A percentile compares a stretch with the other conserved stretches of the same genome.
Evolutionary conservation across 2,329 filamentous ascomycete genomes (phyloP).

Genomic region (Tricladium varicosporioides): DNA sequence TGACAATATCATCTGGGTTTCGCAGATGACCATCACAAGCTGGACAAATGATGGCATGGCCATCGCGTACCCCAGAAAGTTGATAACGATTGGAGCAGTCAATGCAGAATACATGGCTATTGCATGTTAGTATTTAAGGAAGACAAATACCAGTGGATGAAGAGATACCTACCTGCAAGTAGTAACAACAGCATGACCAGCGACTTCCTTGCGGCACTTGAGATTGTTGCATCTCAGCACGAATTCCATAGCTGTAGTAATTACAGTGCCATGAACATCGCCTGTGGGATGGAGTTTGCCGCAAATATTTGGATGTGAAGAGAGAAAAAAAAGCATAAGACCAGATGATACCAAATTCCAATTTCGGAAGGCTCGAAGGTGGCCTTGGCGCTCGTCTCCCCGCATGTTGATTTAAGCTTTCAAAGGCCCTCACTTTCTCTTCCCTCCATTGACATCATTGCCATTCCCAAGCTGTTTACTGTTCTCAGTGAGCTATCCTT

Average conservation of each 20-base stretch:
- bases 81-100: conserved; percentile 67
- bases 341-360: too few species aligned
- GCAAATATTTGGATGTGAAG: too few species aligned
- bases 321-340: too few species aligned
- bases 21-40: conserved; percentile 68
- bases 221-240: conserved; percentile 76
- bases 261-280: background rate
- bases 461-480: too few species aligned
- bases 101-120: conserved; percentile 81
- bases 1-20: conserved; percentile 72
- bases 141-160: conserved; percentile 7
- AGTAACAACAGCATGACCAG: conserved; percentile 75
- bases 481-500: too few species aligned
- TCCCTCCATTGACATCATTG: too few species aligned
- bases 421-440: too few species aligned
- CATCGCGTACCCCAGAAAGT: conserved; percentile 51
- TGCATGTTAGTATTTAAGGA: conserved; percentile 6
- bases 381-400: too few species aligned
- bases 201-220: conserved; percentile 69
- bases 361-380: too few species aligned
- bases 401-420: too few species aligned
- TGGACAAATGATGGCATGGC: conserved; percentile 61
- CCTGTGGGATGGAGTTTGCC: background rate
- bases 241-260: conserved; percentile 65
- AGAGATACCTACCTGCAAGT: conserved; percentile 69